phyloP scores from a whole-genome alignment of 2,329 filamentous ascomycete species.

The Sporothrix globosa region DNA sequence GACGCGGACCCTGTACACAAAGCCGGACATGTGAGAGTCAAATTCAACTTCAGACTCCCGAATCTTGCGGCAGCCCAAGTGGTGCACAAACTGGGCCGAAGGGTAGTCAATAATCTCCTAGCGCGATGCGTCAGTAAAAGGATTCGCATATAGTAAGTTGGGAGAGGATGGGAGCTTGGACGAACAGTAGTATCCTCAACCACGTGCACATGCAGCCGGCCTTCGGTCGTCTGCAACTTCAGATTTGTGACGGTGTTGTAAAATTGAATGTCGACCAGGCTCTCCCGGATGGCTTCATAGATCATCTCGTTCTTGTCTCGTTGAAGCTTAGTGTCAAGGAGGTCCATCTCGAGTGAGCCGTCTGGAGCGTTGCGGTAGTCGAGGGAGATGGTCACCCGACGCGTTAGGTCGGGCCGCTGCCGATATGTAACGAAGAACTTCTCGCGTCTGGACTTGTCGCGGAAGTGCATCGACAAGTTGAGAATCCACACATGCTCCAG shows the following conservation, averaged over 20 bases:
- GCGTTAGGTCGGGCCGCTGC: slow-evolving; percentile 76
- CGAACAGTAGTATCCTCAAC: slow-evolving; percentile 87
- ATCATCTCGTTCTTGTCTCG: slow-evolving; percentile 91
- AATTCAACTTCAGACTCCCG: slow-evolving; percentile 78
- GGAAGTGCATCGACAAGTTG: slow-evolving; percentile 97
- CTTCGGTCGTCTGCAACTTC: slow-evolving; percentile 85
- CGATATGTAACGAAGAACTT: slow-evolving; percentile 98
- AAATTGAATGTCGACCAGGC: slow-evolving; percentile 89
- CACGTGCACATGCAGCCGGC: slow-evolving; percentile 90
- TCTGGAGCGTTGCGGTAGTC: slow-evolving; percentile 83
- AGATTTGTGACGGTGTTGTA: slow-evolving; percentile 95
- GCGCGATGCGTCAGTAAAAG: not conserved
- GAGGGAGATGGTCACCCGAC: slow-evolving; percentile 87
- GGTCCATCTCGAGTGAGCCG: slow-evolving; percentile 82
- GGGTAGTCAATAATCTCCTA: slow-evolving; percentile 89
- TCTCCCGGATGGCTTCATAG: slow-evolving; percentile 92
- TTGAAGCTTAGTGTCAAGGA: slow-evolving; percentile 77
- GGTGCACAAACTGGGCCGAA: slow-evolving; percentile 69
- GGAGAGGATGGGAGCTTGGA: slow-evolving; percentile 36
- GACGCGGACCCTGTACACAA: slow-evolving; percentile 89
- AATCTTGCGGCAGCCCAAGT: slow-evolving; percentile 68
- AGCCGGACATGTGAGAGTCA: slow-evolving; percentile 91
- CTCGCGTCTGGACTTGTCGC: slow-evolving; percentile 87
- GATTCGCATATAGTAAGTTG: not conserved
- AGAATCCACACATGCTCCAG: slow-evolving; percentile 90